Conservation (phyloP, 768 basidiomycete species). For the Mycena rosella region DNA sequence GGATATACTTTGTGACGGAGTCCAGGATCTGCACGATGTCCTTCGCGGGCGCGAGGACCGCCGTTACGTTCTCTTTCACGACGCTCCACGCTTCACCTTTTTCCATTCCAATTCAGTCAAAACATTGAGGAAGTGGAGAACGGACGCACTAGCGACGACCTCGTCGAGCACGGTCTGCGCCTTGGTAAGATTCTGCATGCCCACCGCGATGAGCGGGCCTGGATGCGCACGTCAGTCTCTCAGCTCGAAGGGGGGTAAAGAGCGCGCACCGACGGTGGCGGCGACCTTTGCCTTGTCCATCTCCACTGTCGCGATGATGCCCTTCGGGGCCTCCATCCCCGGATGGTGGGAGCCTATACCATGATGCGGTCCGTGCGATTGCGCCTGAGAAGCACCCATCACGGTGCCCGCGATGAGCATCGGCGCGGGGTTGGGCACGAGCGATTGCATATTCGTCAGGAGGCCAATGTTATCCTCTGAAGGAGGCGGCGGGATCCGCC, state of each 20-base stretch:
- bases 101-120: background rate
- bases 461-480: too few relatives aligned
- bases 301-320: background rate
- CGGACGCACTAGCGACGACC: constrained; percentile 17
- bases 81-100: constrained; percentile 33
- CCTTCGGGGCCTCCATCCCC: too few relatives aligned
- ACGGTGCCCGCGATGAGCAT: constrained; percentile 19
- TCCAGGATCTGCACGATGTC: constrained; percentile 39
- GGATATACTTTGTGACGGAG: constrained; percentile 34
- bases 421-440: constrained; percentile 20
- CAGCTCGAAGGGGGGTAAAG: too few relatives aligned
- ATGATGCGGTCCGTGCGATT: too few relatives aligned
- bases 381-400: constrained; percentile 9
- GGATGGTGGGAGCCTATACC: too few relatives aligned
- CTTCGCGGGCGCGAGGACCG: constrained; percentile 39
- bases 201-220: constrained; percentile 32
- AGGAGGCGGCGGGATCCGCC: background rate
- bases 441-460: constrained; percentile 8
- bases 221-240: too few relatives aligned
- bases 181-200: constrained; percentile 35
- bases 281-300: constrained; percentile 35
- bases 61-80: constrained; percentile 30
- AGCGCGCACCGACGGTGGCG: constrained; percentile 31
- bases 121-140: background rate
- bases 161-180: constrained; percentile 34